These are phyloP conservation scores for Bryum argenteum DNA, from an alignment of 225 moss, liverwort and hornwort genomes.

Conservation along the genomic window DNA sequence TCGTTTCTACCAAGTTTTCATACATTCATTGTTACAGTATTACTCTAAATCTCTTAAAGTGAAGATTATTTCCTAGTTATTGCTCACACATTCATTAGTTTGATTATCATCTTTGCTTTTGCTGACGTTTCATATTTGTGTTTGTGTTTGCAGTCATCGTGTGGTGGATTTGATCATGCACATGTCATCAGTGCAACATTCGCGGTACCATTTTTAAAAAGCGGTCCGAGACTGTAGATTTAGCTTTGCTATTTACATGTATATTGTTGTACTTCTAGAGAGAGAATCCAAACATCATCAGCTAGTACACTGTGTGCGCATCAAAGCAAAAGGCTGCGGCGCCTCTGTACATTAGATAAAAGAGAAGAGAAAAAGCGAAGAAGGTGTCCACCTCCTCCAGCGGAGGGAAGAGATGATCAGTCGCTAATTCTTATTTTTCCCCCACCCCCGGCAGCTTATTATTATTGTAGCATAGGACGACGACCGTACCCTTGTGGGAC, in stretches of 20 bases:
- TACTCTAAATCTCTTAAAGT: too few species aligned
- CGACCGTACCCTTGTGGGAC: conserved; percentile 23
- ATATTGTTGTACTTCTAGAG: conserved; percentile 13
- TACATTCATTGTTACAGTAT: too few species aligned
- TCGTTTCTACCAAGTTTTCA: too few species aligned
- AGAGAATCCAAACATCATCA: not conserved
- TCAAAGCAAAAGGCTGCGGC: too few species aligned
- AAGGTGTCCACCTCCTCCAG: conserved; percentile 46
- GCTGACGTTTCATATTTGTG: not conserved
- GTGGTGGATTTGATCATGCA: conserved; percentile 62
- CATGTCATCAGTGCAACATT: conserved; percentile 52
- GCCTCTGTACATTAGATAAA: conserved; percentile 35
- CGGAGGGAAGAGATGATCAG: conserved; percentile 39
- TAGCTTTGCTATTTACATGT: not conserved
- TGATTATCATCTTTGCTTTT: not conserved
- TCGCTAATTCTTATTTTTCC: conserved; percentile 29
- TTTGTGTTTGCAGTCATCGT: conserved; percentile 44
- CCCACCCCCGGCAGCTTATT: not conserved
- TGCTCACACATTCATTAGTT: too few species aligned
- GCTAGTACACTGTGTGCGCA: too few species aligned
- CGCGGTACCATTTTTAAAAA: conserved; percentile 44
- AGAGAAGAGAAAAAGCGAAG: conserved; percentile 31
- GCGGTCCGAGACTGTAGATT: conserved; percentile 3
- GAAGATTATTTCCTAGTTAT: too few species aligned
- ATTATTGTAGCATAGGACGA: conserved; percentile 20